Base-by-base conservation (phyloP, 495 filamentous ascomycete genomes). In the Hypoxylon intermedium region DNA sequence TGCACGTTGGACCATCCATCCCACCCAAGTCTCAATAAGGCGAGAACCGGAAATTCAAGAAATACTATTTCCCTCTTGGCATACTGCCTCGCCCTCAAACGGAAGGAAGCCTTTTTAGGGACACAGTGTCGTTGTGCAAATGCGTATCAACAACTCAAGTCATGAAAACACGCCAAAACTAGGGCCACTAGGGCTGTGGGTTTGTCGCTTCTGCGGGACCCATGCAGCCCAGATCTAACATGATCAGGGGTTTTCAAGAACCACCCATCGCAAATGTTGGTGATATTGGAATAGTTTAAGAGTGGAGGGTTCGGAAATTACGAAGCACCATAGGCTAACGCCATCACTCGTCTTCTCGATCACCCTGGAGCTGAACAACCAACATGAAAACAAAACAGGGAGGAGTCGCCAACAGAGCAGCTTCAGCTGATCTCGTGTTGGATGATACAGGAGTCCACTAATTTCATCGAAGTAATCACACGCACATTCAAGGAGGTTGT, bases 221-320 rank as follows among this genome's bases (percentile, higher is more conserved):
- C 48, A 43, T 53, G 53, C 48, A 58, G 53, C 48, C 31, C n/a
- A 41, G 47, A 59, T 64, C 44, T 48, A 59, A 41, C 49, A 64
- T 16, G 54, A 54, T 28, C 58, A 36, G 15, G 41, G 45, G 46
- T 18, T 30, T 50, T 58, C 34, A 20, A 42, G 24, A 59, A 47
- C 53, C 24, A 28, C 48, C 30, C 15, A 38, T 15, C 36, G 16
- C 11, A 15, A 3, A 30, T n/a, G 43, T 16, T 38, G 15, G 46
- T 37, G 28, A 45, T 50, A 26, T 38, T 30, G 21, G 11, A 24
- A 46, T 19, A 13, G 21, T 24, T 33, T 53, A 37, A 41, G 54
- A 48, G 58, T 55, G 24, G 50, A 45, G 33, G 40, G 33, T 3
- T 50, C 60, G 53, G 47, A 63, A 53, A 58, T 63, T 57, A 34